Evolutionary conservation across 768 basidiomycete genomes (phyloP).

Genomic region (Lactarius hengduanensis): DNA sequence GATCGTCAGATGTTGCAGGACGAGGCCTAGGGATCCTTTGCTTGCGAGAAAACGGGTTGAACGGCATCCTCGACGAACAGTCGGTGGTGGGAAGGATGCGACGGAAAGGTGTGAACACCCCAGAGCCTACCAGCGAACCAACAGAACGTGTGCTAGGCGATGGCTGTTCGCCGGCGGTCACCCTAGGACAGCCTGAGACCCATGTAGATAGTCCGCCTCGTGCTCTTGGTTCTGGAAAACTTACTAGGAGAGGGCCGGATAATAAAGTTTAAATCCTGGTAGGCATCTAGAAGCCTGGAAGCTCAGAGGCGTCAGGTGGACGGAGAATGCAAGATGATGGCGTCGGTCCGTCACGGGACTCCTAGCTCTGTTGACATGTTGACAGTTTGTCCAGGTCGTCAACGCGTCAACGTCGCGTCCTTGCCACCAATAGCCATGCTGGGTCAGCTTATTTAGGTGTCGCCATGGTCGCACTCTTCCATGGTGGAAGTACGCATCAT

Average conservation of each 20-base stretch:
- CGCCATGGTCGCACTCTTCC: slow-evolving; percentile 23
- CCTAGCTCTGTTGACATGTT: no score
- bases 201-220: no score
- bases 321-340: no score
- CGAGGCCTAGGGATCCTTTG: neutral
- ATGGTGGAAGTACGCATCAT: slow-evolving; percentile 11
- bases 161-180: neutral
- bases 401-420: no score
- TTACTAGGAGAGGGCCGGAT: no score
- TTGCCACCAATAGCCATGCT: slow-evolving; percentile 8
- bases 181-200: no score
- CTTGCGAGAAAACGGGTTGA: neutral
- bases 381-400: neutral
- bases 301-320: no score
- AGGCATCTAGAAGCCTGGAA: no score
- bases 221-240: no score
- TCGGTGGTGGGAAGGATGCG: neutral
- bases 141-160: neutral
- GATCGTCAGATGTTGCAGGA: neutral
- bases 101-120: neutral
- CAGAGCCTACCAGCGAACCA: neutral
- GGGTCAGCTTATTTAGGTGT: slow-evolving; percentile 17
- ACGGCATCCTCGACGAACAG: neutral
- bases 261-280: no score
- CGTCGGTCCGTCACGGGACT: slow-evolving; percentile 12